Percentiles rank a stretch among this genome's conserved stretches.
These are phyloP conservation scores for Centella asiatica DNA, from an alignment of 129 eudicot species.

Conservation along the genomic window DNA sequence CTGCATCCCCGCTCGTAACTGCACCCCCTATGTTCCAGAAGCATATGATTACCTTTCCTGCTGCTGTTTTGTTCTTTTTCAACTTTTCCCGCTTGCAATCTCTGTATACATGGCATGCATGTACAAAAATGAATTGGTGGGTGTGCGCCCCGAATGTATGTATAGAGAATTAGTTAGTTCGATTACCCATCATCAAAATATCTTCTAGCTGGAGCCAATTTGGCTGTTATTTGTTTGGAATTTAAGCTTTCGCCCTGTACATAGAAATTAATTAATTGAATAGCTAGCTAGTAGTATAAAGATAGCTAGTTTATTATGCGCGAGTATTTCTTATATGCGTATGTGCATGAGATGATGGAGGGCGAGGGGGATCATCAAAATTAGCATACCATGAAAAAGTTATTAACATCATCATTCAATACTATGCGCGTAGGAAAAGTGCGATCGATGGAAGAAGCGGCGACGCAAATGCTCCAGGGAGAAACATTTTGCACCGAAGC, in stretches of 20 bases:
- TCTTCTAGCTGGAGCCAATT: slow-evolving; percentile 29
- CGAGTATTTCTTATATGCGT: too few relatives aligned
- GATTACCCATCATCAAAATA: slow-evolving; percentile 43
- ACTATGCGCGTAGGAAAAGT: slow-evolving; percentile 47
- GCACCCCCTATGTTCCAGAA: not conserved
- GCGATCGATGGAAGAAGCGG: slow-evolving; percentile 58
- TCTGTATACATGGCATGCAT: not conserved
- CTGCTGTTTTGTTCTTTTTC: not conserved
- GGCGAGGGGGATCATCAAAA: too few relatives aligned
- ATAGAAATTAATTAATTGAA: not conserved
- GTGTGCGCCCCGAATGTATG: too few relatives aligned
- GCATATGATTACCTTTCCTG: not conserved
- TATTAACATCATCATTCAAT: slow-evolving; percentile 29
- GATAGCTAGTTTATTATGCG: too few relatives aligned
- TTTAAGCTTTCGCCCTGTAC: slow-evolving; percentile 70
- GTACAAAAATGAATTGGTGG: not conserved
- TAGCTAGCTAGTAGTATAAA: too few relatives aligned
- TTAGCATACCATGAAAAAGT: too few relatives aligned
- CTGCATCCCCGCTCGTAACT: not conserved
- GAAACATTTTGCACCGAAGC: slow-evolving; percentile 51
- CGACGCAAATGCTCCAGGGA: slow-evolving; percentile 76
- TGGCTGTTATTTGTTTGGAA: slow-evolving; percentile 29
- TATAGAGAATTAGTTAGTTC: slow-evolving; percentile 1
- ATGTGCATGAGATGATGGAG: too few relatives aligned
- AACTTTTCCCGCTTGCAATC: not conserved